Base-by-base conservation (phyloP, 768 basidiomycete species). In the Saitozyma podzolica region DNA sequence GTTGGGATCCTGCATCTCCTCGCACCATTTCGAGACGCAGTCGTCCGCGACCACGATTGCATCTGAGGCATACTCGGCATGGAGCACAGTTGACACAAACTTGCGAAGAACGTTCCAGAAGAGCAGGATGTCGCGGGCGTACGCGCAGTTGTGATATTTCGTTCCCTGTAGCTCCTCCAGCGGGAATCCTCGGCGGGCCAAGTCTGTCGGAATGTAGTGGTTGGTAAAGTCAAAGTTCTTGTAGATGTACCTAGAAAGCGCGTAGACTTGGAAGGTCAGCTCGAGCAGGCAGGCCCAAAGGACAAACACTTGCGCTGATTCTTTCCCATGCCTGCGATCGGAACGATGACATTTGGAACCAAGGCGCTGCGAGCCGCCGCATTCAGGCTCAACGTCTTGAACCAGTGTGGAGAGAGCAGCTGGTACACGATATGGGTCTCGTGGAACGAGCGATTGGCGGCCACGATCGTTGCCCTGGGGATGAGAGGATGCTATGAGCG, bases 341-440 rank as follows among this genome's bases (percentile, higher is more conserved):
- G 50, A 10, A 10, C 19, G 29, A 52, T 52, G n/a, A 52, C 50
- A 52, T 37, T 52, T 20, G 50, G 50, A 8, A 52, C 29, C 9
- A 52, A 20, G 17, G 29, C 50, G 17, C 9, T 10, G 9, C 50
- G 16, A 10, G 50, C 50, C 16, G n/a, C 50, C 9, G 50, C 50
- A 20, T 52, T 52, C 50, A 52, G 29, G 50, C 50, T 52, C n/a
- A 52, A 20, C 16, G 50, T 52, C 29, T 37, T 52, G 50, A 52
- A 52, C 50, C 50, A 52, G 29, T 52, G 50, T 10, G 50, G 50
- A 8, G 50, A 52, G 50, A 52, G 50, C 9, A 52, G 50, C 50
- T 52, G 50, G 9, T 10, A 52, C 10, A 52, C 50, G 10, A 52
- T 52, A 52, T 52, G 50, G 9, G 50, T 52, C 17, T 52, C 50